Base-by-base conservation (phyloP, 2,329 filamentous ascomycete species). In the Aspergillus sp. region DNA sequence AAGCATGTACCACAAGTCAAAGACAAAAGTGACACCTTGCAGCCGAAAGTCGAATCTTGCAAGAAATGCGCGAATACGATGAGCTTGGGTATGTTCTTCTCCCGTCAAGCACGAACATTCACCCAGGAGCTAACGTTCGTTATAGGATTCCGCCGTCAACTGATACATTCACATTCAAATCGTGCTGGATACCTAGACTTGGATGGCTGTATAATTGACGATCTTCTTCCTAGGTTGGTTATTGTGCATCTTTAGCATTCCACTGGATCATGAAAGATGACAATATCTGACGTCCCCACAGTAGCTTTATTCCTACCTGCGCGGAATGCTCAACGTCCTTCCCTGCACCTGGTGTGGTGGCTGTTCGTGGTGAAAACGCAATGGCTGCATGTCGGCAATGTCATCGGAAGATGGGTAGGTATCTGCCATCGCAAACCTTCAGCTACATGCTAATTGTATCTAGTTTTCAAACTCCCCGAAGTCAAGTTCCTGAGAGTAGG, bases 271-370 rank as follows among this genome's bases (percentile, higher is more conserved):
- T 36, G 2, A 26, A 47, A n/a, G 16, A 26, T 4, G 42, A 24
- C 2, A 3, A 18, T 52, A 18, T 52, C 63, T 67, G 16, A 63
- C 22, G 22, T 49, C n/a, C 18, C 11, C 50, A 51, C 56, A 92
- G 90, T 74, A 87, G 86, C 46, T 94, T 96, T 77, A 78, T 90
- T 31, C 91, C 91, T 16, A 93, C 90, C 0, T 96, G 91, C 73
- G 83, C 85, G 1, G 82, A 85, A 68, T 96, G 91, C 76, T 95
- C 91, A 31, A 90, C 87, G 0, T 69, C 85, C 1, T 85, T 87
- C 62, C 83, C 84, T 4, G 71, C 74, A 9, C 81, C 83, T 18
- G 90, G 90, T 0, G 82, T 95, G 36, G 82, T 88, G 16, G 87
- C 90, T 4, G 89, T 94, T 6, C 83, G 89, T 26, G 90, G 90